Percentiles rank a stretch among this genome's conserved stretches.
These are phyloP conservation scores for Solanum okadae DNA, from an alignment of 257 asterid genomes.

Conservation along the genomic window DNA sequence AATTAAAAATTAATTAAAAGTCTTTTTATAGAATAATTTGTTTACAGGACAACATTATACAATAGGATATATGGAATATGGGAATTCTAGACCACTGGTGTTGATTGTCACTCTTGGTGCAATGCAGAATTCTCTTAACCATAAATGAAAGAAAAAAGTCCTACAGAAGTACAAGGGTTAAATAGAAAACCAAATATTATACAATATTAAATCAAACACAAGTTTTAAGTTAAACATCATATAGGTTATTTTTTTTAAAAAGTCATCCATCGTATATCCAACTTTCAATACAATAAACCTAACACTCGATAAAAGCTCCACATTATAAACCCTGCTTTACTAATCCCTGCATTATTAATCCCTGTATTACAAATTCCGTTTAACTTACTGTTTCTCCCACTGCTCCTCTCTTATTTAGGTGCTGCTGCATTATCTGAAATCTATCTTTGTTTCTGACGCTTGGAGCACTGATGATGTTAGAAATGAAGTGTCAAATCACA, in stretches of 20 bases:
- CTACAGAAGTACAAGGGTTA: background rate
- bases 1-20: background rate
- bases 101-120: background rate
- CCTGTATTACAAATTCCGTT: background rate
- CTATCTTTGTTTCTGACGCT: slow-evolving; percentile 61
- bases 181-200: background rate
- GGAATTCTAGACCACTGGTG: background rate
- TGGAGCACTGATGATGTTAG: slow-evolving; percentile 66
- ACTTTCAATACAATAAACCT: background rate
- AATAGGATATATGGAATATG: background rate
- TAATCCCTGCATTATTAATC: background rate
- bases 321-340: background rate
- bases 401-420: slow-evolving; percentile 44
- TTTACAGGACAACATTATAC: background rate
- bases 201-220: background rate
- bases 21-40: background rate
- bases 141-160: background rate
- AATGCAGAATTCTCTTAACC: background rate
- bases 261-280: background rate
- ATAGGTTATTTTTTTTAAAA: background rate
- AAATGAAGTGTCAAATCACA: slow-evolving; percentile 51
- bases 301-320: background rate
- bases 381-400: background rate
- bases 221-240: background rate
- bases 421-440: slow-evolving; percentile 58